phyloP scores from a whole-genome alignment of 2,329 filamentous ascomycete genomes.

The Aspergillus eucalypticola region DNA sequence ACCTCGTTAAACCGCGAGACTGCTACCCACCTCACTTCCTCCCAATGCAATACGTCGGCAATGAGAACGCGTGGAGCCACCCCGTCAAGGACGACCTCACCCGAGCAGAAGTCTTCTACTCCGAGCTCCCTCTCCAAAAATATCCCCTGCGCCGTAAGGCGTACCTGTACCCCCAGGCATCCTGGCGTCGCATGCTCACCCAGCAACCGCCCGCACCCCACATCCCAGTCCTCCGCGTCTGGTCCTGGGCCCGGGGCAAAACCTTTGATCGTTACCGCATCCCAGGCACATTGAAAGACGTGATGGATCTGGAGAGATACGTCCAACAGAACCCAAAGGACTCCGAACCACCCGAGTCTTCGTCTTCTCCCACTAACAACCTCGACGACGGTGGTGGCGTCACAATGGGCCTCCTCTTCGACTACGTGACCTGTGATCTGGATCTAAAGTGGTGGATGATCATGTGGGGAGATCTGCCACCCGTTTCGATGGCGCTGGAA shows the following conservation, averaged over 20 bases:
- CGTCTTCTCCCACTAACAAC: background rate
- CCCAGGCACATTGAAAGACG: background rate
- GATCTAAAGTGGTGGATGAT: background rate
- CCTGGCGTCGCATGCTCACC: conserved; percentile 1
- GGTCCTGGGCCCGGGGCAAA: background rate
- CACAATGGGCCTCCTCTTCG: background rate
- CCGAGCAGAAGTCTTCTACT: background rate
- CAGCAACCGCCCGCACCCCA: background rate
- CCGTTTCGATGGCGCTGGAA: background rate
- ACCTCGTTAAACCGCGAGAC: too few species aligned
- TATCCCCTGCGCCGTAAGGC: background rate
- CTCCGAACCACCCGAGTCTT: background rate
- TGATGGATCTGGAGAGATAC: background rate
- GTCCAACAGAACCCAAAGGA: background rate
- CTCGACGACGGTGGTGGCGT: background rate
- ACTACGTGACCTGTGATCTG: background rate
- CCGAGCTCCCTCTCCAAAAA: background rate
- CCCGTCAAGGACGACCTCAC: background rate
- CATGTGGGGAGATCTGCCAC: background rate
- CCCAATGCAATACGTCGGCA: too few species aligned
- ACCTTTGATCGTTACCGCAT: background rate
- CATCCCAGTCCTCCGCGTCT: background rate
- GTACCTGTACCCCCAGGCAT: background rate
- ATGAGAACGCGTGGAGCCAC: background rate
- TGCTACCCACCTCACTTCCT: too few species aligned